These are phyloP conservation scores for Sugiyamaella pinicola DNA, from an alignment of 1,139 yeast genomes.

Conservation along the genomic window DNA sequence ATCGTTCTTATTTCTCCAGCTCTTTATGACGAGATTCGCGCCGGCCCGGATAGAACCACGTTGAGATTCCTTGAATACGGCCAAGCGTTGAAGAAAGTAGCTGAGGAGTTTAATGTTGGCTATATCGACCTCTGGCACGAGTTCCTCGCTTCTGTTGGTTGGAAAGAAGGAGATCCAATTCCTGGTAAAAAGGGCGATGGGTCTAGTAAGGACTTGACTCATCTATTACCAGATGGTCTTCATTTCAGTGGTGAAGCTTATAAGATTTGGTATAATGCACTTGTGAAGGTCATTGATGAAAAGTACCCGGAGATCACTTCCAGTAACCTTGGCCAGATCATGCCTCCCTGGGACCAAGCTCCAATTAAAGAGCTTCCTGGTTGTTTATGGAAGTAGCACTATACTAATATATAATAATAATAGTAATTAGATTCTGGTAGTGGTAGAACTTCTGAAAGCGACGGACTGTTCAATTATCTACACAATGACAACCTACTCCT, in stretches of 20 bases:
- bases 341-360: slow-evolving; percentile 20
- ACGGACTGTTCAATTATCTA: too few species aligned
- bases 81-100: slow-evolving; percentile 52
- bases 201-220: slow-evolving; percentile 29
- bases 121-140: slow-evolving; percentile 56
- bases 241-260: slow-evolving; percentile 70
- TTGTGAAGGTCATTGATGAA: slow-evolving; percentile 44
- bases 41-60: slow-evolving; percentile 9
- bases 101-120: slow-evolving; percentile 50
- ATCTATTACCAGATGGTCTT: slow-evolving; percentile 58
- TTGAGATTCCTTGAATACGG: slow-evolving; percentile 54
- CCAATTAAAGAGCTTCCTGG: slow-evolving; percentile 9
- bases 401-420: too few species aligned
- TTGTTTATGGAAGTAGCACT: slow-evolving; percentile 11
- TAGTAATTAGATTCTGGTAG: too few species aligned
- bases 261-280: slow-evolving; percentile 48
- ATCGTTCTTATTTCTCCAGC: slow-evolving; percentile 53
- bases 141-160: slow-evolving; percentile 41
- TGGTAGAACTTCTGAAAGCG: too few species aligned
- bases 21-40: slow-evolving; percentile 51
- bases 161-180: slow-evolving; percentile 28
- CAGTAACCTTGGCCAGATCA: slow-evolving; percentile 28
- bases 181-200: slow-evolving; percentile 29
- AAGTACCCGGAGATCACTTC: slow-evolving; percentile 50
- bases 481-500: too few species aligned